Conservation (phyloP, 495 filamentous ascomycete genomes). For the Hamigera avellanea region DNA sequence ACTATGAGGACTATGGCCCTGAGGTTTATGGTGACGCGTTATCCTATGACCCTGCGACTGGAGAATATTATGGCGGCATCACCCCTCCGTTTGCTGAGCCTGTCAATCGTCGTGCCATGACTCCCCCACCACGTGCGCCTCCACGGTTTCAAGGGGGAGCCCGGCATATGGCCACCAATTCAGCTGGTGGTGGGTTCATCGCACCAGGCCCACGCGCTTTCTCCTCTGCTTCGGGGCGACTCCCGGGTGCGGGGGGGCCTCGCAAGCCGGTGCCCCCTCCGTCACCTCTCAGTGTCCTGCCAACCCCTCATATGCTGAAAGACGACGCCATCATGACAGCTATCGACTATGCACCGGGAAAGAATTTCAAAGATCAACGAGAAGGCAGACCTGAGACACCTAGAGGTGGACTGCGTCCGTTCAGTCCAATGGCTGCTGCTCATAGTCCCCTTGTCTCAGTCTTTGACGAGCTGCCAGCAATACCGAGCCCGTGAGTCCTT, state of each 20-base stretch:
- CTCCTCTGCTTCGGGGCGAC: constrained; percentile 53
- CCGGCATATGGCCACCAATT: constrained; percentile 36
- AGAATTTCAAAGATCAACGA: constrained; percentile 51
- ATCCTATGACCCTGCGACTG: constrained; percentile 62
- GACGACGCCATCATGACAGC: constrained; percentile 70
- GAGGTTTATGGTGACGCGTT: constrained; percentile 46
- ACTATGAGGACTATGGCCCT: constrained; percentile 60
- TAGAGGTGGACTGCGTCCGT: constrained; percentile 61
- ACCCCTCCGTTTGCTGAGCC: constrained; percentile 65
- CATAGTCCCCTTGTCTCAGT: constrained; percentile 69
- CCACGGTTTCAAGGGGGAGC: constrained; percentile 53
- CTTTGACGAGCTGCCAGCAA: constrained; percentile 72
- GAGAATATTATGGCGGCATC: constrained; percentile 58
- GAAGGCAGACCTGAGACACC: constrained; percentile 74
- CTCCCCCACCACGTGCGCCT: constrained; percentile 73
- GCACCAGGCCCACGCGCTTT: constrained; percentile 49
- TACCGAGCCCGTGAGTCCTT: constrained; percentile 85
- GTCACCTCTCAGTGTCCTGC: constrained; percentile 58
- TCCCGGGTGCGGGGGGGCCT: constrained; percentile 35
- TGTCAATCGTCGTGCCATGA: constrained; percentile 86
- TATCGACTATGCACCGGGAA: constrained; percentile 80
- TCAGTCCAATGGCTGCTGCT: constrained; percentile 53
- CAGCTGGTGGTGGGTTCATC: constrained; percentile 29
- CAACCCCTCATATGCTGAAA: constrained; percentile 74
- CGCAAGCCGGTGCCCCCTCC: constrained; percentile 65